Evolutionary conservation across 768 basidiomycete genomes (phyloP).

Genomic region (Boletellus ananas): DNA sequence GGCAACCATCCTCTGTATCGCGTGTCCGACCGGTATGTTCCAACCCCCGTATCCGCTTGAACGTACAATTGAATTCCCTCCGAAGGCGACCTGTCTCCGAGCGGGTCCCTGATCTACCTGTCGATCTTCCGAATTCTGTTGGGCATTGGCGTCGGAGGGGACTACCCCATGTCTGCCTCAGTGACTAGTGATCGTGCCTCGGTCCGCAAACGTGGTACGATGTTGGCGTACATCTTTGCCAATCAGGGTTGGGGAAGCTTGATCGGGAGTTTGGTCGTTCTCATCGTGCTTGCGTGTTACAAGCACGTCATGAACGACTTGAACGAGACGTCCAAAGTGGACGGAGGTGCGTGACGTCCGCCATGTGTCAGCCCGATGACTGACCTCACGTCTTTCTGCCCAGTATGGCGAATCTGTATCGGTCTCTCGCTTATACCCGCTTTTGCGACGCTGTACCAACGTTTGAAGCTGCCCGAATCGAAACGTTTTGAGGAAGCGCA

Average conservation of each 20-base stretch:
- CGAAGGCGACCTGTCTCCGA: slow-evolving; percentile 47
- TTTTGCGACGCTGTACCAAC: slow-evolving; percentile 70
- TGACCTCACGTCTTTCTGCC: not conserved
- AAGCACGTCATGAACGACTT: slow-evolving; percentile 58
- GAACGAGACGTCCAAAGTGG: slow-evolving; percentile 58
- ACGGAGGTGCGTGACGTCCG: slow-evolving; percentile 49
- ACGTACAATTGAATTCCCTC: not conserved
- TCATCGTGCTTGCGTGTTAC: slow-evolving; percentile 63
- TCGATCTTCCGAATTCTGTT: slow-evolving; percentile 66
- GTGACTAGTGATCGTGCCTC: slow-evolving; percentile 65
- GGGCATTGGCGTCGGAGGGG: slow-evolving; percentile 76
- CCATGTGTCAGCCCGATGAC: not conserved
- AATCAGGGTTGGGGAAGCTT: slow-evolving; percentile 79
- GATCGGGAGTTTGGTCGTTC: slow-evolving; percentile 55
- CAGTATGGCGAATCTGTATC: slow-evolving; percentile 70
- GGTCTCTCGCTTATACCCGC: slow-evolving; percentile 76
- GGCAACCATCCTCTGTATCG: slow-evolving; percentile 67
- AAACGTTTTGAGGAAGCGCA: slow-evolving; percentile 49
- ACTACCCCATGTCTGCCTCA: slow-evolving; percentile 75
- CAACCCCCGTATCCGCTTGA: not conserved
- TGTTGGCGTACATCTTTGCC: slow-evolving; percentile 74
- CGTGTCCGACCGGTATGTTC: slow-evolving; percentile 54
- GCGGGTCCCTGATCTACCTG: slow-evolving; percentile 57
- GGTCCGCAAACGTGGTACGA: slow-evolving; percentile 62
- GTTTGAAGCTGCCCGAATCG: slow-evolving; percentile 69